A percentile compares a stretch with the other conserved stretches of the same genome.
These are phyloP conservation scores for Dendrocalamus latiflorus DNA, from an alignment of 202 grass and related monocot species.

Conservation along the genomic window DNA sequence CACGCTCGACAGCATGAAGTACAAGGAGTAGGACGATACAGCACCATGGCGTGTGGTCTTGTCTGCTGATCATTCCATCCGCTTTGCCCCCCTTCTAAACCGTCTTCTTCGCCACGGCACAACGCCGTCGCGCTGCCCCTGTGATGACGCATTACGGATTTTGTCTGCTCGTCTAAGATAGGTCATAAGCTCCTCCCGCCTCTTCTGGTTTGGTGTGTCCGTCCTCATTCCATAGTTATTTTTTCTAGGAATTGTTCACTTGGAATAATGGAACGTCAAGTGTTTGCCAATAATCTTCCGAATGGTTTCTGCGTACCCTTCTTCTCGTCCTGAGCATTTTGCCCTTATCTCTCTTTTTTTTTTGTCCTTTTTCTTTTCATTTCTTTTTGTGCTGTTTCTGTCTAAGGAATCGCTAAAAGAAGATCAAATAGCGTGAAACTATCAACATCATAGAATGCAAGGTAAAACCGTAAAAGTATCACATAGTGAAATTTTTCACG, in stretches of 20 bases:
- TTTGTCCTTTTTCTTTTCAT: too few relatives aligned
- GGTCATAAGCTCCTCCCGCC: neutral
- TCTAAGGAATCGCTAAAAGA: neutral
- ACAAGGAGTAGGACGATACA: slow-evolving; percentile 56
- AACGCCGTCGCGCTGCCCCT: neutral
- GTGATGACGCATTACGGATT: neutral
- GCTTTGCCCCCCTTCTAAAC: neutral
- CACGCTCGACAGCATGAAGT: slow-evolving; percentile 86
- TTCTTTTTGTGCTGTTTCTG: neutral
- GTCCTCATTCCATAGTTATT: neutral
- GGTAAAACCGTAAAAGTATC: too few relatives aligned
- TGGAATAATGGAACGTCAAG: neutral
- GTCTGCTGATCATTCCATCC: neutral
- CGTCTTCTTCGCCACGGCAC: neutral
- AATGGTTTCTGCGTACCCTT: neutral
- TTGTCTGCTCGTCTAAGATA: neutral
- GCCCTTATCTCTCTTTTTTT: too few relatives aligned
- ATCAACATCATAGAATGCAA: too few relatives aligned
- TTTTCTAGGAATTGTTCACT: neutral
- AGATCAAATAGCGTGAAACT: neutral
- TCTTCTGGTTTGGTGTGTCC: neutral
- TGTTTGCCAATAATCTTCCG: slow-evolving; percentile 26
- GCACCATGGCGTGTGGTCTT: neutral
- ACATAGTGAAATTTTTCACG: too few relatives aligned
- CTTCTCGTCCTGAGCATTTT: neutral